Base-by-base conservation (phyloP, 2,329 filamentous ascomycete species). In the Grosmannia clavigera region DNA sequence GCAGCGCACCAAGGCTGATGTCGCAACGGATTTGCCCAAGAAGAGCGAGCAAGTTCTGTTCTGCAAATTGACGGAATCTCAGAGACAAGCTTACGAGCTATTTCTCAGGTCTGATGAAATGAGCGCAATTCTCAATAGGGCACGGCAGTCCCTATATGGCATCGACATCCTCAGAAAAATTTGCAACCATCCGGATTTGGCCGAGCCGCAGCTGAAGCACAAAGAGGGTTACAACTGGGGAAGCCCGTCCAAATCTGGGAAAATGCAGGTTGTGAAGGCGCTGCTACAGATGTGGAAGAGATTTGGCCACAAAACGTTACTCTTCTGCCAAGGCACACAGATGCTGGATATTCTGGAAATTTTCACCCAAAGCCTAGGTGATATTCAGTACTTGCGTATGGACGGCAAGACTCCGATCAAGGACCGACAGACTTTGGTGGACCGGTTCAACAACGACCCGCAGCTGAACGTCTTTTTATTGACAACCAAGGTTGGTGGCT, bases 11-110 rank as follows among this genome's bases (percentile, higher is more conserved):
- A 99, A 99, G 73, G 83, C 88, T 2, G 94, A 99, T 70, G 94
- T 99, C 16, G 92, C 94, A 5, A 84, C 92, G 9, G 92, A 97
- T 70, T 76, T 99, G 14, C 94, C 94, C 0, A 90, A 95, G 72
- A 99, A 99, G 78, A 95, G 86, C 57, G 94, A 99, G 70, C 90
- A 95, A 66, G 94, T 99, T 0, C 77, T 99, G 3, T 97, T 99
- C 71, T 97, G 94, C 75, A 95, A 95, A 70, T 76, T 99, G 63
- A 95, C 92, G 0, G 81, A 81, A 58, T 75, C 85, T 16, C 94
- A 99, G 70, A 81, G 88, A 57, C 80, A 86, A 38, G 86, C 86
- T 0, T 99, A 99, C 66, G 82, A 91, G 69, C 77, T 80, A 5
- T 97, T 96, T 66, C 76, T 97, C 2, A 78, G 78, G 22, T 96